Conservation (phyloP, 306 rosid genomes). For the Dicorynia guianensis region DNA sequence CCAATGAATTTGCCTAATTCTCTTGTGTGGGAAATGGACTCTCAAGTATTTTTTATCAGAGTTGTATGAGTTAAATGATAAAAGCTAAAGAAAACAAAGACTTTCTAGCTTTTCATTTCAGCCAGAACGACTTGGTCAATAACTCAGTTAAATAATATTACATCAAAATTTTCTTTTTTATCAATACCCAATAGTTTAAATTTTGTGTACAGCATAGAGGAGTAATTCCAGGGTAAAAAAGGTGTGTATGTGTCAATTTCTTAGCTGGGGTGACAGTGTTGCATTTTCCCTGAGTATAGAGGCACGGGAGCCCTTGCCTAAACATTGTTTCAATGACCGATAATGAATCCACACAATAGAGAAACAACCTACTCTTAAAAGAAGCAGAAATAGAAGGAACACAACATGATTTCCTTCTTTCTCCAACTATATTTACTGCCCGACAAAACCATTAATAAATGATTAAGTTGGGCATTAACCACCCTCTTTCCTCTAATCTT, state of each 20-base stretch:
- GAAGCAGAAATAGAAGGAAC: conserved; percentile 45
- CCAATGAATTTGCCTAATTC: conserved; percentile 6
- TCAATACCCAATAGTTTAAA: conserved; percentile 15
- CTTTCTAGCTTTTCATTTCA: conserved; percentile 11
- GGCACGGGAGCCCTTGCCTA: conserved; percentile 25
- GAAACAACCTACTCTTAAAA: conserved; percentile 40
- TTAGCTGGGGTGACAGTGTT: not conserved
- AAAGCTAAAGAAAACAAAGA: conserved; percentile 7
- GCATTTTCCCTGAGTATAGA: conserved; percentile 36
- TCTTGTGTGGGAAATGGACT: conserved; percentile 25
- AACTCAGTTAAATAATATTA: not conserved
- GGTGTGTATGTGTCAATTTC: not conserved
- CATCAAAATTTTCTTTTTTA: not conserved
- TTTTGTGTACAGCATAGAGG: conserved; percentile 2
- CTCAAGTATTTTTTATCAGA: conserved; percentile 19
- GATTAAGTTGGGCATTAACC: conserved; percentile 28
- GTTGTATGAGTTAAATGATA: conserved; percentile 21
- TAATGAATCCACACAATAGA: conserved; percentile 26
- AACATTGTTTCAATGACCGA: conserved; percentile 37
- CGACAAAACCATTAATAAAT: conserved; percentile 41
- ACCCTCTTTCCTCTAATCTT: conserved; percentile 28
- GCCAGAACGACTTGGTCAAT: conserved; percentile 1
- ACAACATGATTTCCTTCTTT: conserved; percentile 30
- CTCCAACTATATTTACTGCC: conserved; percentile 41
- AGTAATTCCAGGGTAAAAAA: conserved; percentile 28